These are phyloP conservation scores for Pseudogymnoascus sp. DNA, from an alignment of 2,329 filamentous ascomycete species.

Conservation along the genomic window DNA sequence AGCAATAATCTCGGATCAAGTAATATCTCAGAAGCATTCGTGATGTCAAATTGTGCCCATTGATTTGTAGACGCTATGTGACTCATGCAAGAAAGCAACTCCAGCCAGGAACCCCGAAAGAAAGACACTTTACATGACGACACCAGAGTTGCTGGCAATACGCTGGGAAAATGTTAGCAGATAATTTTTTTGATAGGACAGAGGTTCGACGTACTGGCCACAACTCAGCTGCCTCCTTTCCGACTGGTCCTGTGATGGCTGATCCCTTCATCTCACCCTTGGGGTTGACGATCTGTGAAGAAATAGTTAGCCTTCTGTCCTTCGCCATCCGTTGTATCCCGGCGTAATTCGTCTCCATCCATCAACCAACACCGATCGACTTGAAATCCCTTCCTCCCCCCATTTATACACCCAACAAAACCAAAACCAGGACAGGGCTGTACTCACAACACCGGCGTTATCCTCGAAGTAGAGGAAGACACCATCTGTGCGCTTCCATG, in stretches of 20 bases:
- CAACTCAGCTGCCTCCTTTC: slow-evolving; percentile 99
- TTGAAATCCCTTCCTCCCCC: background rate
- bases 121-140: slow-evolving; percentile 82
- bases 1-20: background rate
- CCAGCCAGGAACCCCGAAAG: slow-evolving; percentile 24
- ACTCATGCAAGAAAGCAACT: slow-evolving; percentile 18
- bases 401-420: background rate
- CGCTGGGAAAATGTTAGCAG: slow-evolving; percentile 50
- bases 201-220: slow-evolving; percentile 70
- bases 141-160: slow-evolving; percentile 99
- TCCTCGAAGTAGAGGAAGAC: slow-evolving; percentile 99
- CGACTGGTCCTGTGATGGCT: slow-evolving; percentile 96
- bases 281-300: slow-evolving; percentile 87
- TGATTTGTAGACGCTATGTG: slow-evolving; percentile 17
- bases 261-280: slow-evolving; percentile 99
- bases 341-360: background rate
- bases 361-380: background rate
- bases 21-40: slow-evolving; percentile 7
- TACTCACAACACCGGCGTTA: slow-evolving; percentile 94
- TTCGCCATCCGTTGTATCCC: background rate
- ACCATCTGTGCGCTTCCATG: slow-evolving; percentile 97
- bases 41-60: slow-evolving; percentile 12
- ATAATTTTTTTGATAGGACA: slow-evolving; percentile 9
- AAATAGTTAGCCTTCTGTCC: slow-evolving; percentile 30
- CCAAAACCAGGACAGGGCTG: slow-evolving; percentile 13